Evolutionary conservation across 257 asterid genomes (phyloP), one percentile per base, ranked within the genome.

Genomic region (Dorcoceras hygrometricum): DNA sequence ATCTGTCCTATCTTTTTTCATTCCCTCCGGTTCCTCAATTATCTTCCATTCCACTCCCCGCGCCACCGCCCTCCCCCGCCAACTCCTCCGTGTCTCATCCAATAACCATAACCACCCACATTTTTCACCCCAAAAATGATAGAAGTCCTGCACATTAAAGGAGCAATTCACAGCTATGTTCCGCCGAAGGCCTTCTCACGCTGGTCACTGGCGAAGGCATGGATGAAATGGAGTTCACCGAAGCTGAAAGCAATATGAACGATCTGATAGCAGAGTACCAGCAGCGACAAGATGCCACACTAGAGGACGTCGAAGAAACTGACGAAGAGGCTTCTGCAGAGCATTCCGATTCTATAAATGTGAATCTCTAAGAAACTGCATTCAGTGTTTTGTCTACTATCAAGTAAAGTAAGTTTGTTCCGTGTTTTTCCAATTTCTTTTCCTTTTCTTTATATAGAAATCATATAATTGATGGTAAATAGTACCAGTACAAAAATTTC

Each of bases 141-240:
- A 63, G 92, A 86, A 69, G 83, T 86, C 62, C 80, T 86, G 23
- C 92, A 83, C 78, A 71, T 86, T 57, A 89, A 86, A 69, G 89
- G 87, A 10, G 73, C 91, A 85, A 76, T 85, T 85, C 57, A 85
- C 91, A 3, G 91, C 91, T 18, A 85, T 85, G 91, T 85, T 81
- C 67, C 56, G 91, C 62, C 87, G 89, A 83, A 83, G 80, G 91
- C 89, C 0, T 83, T 86, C 68, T 62, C 83, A 79, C 89, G 81
- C 46, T 86, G 91, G 91, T 86, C 71, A 82, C 87, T 0, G 91
- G 91, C 8, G 87, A 85, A 67, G 91, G 88, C 10, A 85, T 85
- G 91, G 91, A 85, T 18, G 91, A 85, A 56, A 82, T 82, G 91
- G 91, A 85, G 48, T 85, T 85, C 32, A 85, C 91, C 0, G 91